phyloP scores from a whole-genome alignment of 176 grass and related monocot species.

The Aegilops longissima region DNA sequence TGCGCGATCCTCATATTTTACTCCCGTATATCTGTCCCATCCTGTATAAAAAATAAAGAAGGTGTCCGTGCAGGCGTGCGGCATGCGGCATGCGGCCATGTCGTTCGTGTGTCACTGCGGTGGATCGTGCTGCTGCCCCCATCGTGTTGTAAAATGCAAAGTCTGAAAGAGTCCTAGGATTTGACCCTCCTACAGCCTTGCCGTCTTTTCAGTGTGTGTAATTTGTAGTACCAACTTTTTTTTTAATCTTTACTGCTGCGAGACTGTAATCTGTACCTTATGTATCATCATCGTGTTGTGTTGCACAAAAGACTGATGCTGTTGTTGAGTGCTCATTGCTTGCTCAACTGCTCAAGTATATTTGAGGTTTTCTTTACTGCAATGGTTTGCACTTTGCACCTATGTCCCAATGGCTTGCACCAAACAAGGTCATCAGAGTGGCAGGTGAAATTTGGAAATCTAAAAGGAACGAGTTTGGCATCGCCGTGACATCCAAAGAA shows the following conservation, averaged over 20 bases:
- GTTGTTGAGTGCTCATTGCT: not conserved
- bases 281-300: conserved; percentile 18
- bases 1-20: conserved; percentile 28
- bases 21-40: conserved; percentile 14
- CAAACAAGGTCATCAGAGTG: not conserved
- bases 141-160: conserved; percentile 57
- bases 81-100: not conserved
- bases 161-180: conserved; percentile 32
- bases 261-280: not conserved
- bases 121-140: not conserved
- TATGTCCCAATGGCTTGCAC: not conserved
- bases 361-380: not conserved
- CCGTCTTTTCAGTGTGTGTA: not conserved
- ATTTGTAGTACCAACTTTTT: not conserved
- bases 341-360: too few relatives aligned
- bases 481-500: not conserved
- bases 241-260: not conserved
- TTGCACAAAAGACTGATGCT: conserved; percentile 9
- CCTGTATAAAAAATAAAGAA: not conserved
- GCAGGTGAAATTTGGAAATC: not conserved
- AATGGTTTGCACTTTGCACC: too few relatives aligned
- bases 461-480: not conserved
- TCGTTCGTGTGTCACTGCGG: not conserved
- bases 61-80: not conserved
- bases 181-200: conserved; percentile 30